Evolutionary conservation across 345 rosid genomes (phyloP).

Genomic region (Eucalyptus tenuipes): DNA sequence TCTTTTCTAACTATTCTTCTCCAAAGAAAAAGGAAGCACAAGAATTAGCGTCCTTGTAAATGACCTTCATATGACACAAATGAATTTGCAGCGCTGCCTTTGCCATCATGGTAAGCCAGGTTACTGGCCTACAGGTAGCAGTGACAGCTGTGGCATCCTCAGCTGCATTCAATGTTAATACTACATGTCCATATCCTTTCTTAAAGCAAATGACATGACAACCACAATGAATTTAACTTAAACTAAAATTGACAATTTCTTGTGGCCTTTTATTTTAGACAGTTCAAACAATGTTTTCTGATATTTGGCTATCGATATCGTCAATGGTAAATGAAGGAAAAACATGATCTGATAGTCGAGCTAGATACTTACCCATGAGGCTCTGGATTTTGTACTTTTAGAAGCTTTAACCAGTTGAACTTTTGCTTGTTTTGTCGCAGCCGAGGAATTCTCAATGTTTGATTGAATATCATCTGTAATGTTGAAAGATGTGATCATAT

Average conservation of each 20-base stretch:
- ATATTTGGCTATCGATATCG: not conserved
- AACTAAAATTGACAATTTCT: not conserved
- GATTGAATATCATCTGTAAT: slow-evolving; percentile 50
- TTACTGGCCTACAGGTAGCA: not conserved
- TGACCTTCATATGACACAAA: not conserved
- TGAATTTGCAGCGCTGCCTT: not conserved
- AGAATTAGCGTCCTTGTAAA: not conserved
- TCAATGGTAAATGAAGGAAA: not conserved
- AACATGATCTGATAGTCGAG: not conserved
- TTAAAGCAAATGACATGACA: not conserved
- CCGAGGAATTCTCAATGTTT: slow-evolving; percentile 35
- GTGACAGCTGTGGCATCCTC: not conserved
- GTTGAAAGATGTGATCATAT: not conserved
- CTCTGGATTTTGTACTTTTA: slow-evolving; percentile 40
- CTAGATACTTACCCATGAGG: slow-evolving; percentile 40
- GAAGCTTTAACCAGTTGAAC: slow-evolving; percentile 45
- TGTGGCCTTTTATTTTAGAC: not conserved
- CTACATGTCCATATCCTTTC: not conserved
- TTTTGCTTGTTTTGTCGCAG: slow-evolving; percentile 34
- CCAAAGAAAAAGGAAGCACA: not conserved
- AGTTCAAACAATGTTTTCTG: not conserved
- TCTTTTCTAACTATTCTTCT: not conserved
- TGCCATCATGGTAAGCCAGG: not conserved
- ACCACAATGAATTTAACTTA: not conserved
- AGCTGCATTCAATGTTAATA: not conserved